phyloP scores from a whole-genome alignment of 257 asterid species.

The Eustoma russellianum region DNA sequence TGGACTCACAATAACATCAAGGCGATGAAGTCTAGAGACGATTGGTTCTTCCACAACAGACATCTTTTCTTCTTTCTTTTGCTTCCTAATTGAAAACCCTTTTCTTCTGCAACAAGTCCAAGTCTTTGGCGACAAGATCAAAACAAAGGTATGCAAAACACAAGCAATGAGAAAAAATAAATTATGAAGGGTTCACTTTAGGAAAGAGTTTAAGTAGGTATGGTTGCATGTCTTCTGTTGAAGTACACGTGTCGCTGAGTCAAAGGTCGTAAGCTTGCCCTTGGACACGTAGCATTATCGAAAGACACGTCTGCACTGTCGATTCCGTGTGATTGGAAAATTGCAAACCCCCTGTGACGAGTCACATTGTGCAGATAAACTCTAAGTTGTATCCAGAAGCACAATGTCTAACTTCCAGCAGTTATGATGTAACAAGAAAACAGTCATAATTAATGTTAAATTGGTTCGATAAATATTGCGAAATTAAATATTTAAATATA shows the following conservation, averaged over 20 bases:
- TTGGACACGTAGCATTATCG: neutral
- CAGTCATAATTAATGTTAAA: too few relatives aligned
- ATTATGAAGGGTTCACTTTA: too few relatives aligned
- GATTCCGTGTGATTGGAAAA: too few relatives aligned
- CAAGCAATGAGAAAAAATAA: neutral
- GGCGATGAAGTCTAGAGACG: constrained; percentile 47
- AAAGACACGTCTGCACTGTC: too few relatives aligned
- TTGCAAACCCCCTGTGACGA: too few relatives aligned
- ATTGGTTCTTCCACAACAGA: constrained; percentile 48
- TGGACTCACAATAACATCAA: constrained; percentile 42
- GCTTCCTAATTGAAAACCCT: neutral
- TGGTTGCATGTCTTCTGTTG: neutral
- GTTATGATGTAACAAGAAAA: too few relatives aligned
- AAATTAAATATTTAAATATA: too few relatives aligned
- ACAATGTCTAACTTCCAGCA: too few relatives aligned
- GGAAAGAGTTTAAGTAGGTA: too few relatives aligned
- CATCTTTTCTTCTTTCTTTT: constrained; percentile 8
- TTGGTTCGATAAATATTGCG: too few relatives aligned
- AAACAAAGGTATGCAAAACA: neutral
- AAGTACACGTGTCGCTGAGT: neutral
- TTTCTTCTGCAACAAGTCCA: neutral
- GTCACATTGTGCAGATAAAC: too few relatives aligned
- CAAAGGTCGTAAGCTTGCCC: neutral
- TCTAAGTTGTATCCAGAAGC: too few relatives aligned
- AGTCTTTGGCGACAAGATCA: neutral